Evolutionary conservation across 768 basidiomycete species (phyloP).

Genomic region (Amanita rimosa): DNA sequence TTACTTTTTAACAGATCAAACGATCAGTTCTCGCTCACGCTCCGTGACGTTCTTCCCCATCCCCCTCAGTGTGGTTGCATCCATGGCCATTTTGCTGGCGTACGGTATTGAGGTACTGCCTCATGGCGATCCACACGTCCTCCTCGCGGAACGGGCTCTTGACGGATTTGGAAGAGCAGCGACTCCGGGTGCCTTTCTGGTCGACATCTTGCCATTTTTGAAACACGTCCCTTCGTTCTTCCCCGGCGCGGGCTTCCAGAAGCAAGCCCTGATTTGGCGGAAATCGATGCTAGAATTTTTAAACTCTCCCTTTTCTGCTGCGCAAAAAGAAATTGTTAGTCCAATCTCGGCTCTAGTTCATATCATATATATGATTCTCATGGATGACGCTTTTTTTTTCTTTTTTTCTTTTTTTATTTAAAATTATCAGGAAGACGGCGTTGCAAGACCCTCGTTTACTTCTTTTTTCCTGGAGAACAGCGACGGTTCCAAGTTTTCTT

Average conservation of each 20-base stretch:
- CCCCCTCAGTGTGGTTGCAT: slow-evolving; percentile 24
- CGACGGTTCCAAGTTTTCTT: slow-evolving; percentile 11
- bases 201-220: slow-evolving; percentile 28
- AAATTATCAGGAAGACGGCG: slow-evolving; percentile 12
- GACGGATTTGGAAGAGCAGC: slow-evolving; percentile 21
- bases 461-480: slow-evolving; percentile 13
- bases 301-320: slow-evolving; percentile 22
- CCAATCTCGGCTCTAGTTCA: neutral
- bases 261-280: slow-evolving; percentile 35
- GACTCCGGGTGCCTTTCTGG: slow-evolving; percentile 31
- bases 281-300: slow-evolving; percentile 22
- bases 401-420: too few species aligned
- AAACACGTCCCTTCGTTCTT: slow-evolving; percentile 43
- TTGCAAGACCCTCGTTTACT: slow-evolving; percentile 14
- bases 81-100: slow-evolving; percentile 27
- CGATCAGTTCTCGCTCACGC: neutral
- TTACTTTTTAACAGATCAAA: too few species aligned
- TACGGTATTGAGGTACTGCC: slow-evolving; percentile 34
- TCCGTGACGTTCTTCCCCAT: neutral
- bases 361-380: neutral
- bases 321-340: slow-evolving; percentile 17
- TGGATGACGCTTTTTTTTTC: too few species aligned
- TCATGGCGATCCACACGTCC: slow-evolving; percentile 31
- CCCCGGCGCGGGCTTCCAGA: slow-evolving; percentile 50
- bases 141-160: slow-evolving; percentile 26